A percentile compares a stretch with the other conserved stretches of the same genome.
phyloP scores from a whole-genome alignment of 225 moss, liverwort and hornwort species.

The Sphagnum tenellum region DNA sequence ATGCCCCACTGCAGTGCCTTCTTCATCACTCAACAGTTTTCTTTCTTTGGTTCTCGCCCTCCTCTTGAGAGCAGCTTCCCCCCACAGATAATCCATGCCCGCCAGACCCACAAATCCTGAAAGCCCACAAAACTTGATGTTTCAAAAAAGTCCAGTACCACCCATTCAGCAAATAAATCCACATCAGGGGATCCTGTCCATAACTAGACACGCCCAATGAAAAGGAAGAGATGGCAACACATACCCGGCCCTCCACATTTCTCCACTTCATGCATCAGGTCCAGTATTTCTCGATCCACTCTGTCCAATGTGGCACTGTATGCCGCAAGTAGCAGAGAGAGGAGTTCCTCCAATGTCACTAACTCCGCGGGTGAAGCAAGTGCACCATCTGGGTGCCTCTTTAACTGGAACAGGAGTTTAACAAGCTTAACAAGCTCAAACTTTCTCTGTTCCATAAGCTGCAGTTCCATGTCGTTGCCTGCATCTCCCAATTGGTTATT shows the following conservation, averaged over 20 bases:
- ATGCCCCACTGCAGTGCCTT: slow-evolving; percentile 13
- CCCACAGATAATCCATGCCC: slow-evolving; percentile 89
- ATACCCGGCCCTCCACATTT: slow-evolving; percentile 60
- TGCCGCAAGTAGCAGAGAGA: slow-evolving; percentile 75
- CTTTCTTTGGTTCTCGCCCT: slow-evolving; percentile 32
- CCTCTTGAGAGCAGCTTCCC: slow-evolving; percentile 82
- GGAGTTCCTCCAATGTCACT: slow-evolving; percentile 46
- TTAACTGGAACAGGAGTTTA: slow-evolving; percentile 56
- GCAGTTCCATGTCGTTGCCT: background rate
- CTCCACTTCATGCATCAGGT: slow-evolving; percentile 73
- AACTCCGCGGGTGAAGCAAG: slow-evolving; percentile 17
- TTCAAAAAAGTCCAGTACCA: too few species aligned
- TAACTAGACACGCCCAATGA: too few species aligned
- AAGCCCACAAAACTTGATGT: background rate
- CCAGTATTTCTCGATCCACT: slow-evolving; percentile 64
- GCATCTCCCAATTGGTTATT: background rate
- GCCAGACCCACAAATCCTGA: slow-evolving; percentile 50
- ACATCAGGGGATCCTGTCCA: too few species aligned
- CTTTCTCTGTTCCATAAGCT: slow-evolving; percentile 22
- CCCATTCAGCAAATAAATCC: too few species aligned
- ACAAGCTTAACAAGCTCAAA: slow-evolving; percentile 68
- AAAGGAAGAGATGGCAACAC: background rate
- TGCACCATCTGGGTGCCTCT: slow-evolving; percentile 32
- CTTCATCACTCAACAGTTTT: slow-evolving; percentile 20
- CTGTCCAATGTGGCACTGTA: slow-evolving; percentile 67